A percentile compares a stretch with the other conserved stretches of the same genome.
Evolutionary conservation across 2,329 filamentous ascomycete species (phyloP).

Genomic region (Aspergillus tamarii): DNA sequence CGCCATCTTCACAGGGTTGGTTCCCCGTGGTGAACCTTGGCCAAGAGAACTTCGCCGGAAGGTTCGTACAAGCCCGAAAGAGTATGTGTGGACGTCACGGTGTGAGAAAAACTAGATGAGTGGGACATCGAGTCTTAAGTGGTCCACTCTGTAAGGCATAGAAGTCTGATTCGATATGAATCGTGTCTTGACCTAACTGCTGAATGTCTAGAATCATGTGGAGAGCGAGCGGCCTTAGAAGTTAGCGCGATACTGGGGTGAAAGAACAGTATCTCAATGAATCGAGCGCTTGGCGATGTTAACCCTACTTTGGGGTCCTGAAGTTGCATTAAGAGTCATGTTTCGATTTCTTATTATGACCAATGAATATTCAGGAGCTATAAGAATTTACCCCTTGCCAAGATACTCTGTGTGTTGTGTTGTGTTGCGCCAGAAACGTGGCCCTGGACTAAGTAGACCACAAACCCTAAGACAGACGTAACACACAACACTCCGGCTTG

Average conservation of each 20-base stretch:
- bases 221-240: neutral
- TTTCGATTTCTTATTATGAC: neutral
- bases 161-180: neutral
- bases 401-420: neutral
- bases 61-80: neutral
- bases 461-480: constrained; percentile 1
- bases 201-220: constrained; percentile 2
- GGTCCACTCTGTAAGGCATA: neutral
- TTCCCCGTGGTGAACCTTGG: neutral
- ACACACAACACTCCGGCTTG: neutral
- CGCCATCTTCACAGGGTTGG: neutral
- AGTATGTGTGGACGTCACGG: neutral
- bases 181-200: neutral
- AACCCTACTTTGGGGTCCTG: neutral
- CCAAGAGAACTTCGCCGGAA: neutral
- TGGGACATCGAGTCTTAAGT: neutral
- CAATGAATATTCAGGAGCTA: too few relatives aligned
- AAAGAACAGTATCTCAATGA: neutral
- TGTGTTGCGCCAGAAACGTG: neutral
- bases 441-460: neutral
- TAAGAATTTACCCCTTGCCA: neutral
- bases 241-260: neutral
- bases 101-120: neutral
- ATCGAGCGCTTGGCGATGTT: neutral
- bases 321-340: neutral